A percentile compares a stretch with the other conserved stretches of the same genome.
Evolutionary conservation across 2,329 filamentous ascomycete genomes (phyloP).

Genomic region (Lachnellula willkommii): DNA sequence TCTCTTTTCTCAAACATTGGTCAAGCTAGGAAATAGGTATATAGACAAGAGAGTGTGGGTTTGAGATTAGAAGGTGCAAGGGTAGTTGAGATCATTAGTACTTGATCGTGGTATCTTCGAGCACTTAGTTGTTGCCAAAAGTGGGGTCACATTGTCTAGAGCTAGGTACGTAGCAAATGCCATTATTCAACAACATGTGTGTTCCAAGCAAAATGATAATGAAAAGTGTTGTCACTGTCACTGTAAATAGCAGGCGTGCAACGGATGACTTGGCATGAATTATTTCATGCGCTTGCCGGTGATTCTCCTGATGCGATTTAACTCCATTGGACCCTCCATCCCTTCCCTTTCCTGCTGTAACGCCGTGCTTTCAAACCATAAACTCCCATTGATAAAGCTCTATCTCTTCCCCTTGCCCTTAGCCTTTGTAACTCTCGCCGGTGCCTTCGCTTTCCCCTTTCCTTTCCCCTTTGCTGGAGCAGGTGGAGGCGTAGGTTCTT

Average conservation of each 20-base stretch:
- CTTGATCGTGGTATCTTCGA: not conserved
- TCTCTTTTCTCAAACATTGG: no score
- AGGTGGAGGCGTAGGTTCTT: slow-evolving; percentile 21
- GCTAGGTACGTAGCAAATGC: not conserved
- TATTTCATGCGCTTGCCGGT: not conserved
- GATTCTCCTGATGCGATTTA: not conserved
- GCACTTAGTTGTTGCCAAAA: not conserved
- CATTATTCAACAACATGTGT: not conserved
- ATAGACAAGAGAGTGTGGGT: no score
- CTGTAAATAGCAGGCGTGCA: no score
- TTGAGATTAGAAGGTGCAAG: not conserved
- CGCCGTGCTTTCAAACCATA: slow-evolving; percentile 1
- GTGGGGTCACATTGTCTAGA: not conserved
- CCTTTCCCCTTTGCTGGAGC: slow-evolving; percentile 13
- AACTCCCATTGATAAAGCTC: slow-evolving; percentile 35
- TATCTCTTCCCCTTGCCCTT: slow-evolving; percentile 40
- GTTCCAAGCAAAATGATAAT: not conserved
- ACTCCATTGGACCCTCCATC: slow-evolving; percentile 4
- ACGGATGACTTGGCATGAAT: not conserved
- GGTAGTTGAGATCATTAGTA: not conserved
- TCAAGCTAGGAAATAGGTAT: no score
- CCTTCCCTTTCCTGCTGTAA: slow-evolving; percentile 10
- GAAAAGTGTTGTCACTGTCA: not conserved
- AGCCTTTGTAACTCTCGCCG: slow-evolving; percentile 32
- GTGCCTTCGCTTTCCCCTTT: slow-evolving; percentile 6